Evolutionary conservation across 2,329 filamentous ascomycete genomes (phyloP).

Genomic region (Nemania serpens): DNA sequence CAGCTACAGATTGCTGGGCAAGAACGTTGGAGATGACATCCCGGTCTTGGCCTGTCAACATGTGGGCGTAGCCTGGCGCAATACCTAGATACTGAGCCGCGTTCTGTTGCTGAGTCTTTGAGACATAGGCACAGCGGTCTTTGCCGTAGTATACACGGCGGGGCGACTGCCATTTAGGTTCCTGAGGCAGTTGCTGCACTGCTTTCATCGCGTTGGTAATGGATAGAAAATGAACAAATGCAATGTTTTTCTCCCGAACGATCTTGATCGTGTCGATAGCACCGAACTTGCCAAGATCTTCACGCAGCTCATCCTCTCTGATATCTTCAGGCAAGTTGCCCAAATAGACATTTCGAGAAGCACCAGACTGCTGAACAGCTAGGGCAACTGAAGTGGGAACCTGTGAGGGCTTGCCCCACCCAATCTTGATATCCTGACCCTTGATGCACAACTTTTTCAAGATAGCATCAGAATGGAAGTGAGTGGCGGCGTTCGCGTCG

Average conservation of each 20-base stretch:
- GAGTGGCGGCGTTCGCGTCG: constrained; percentile 94
- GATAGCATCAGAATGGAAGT: constrained; percentile 99
- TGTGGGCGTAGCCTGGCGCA: constrained; percentile 93
- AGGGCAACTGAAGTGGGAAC: constrained; percentile 97
- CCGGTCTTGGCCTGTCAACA: constrained; percentile 92
- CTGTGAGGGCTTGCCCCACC: constrained; percentile 98
- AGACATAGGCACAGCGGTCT: constrained; percentile 97
- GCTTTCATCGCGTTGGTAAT: constrained; percentile 99
- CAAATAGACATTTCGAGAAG: constrained; percentile 95
- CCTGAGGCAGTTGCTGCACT: constrained; percentile 92
- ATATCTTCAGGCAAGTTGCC: constrained; percentile 92
- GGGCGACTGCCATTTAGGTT: constrained; percentile 94
- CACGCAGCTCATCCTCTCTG: constrained; percentile 86
- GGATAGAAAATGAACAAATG: constrained; percentile 92
- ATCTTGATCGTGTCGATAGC: constrained; percentile 97
- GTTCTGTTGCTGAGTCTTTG: constrained; percentile 99
- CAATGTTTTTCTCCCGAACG: constrained; percentile 96
- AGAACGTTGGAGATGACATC: constrained; percentile 96
- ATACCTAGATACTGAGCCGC: constrained; percentile 98
- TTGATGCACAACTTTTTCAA: constrained; percentile 99
- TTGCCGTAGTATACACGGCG: constrained; percentile 98
- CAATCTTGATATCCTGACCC: constrained; percentile 98
- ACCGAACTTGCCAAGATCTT: constrained; percentile 95
- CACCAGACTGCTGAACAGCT: constrained; percentile 95
- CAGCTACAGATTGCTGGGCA: constrained; percentile 95